Base-by-base conservation (phyloP, 331 rosid species). In the Pyracantha coccinea region DNA sequence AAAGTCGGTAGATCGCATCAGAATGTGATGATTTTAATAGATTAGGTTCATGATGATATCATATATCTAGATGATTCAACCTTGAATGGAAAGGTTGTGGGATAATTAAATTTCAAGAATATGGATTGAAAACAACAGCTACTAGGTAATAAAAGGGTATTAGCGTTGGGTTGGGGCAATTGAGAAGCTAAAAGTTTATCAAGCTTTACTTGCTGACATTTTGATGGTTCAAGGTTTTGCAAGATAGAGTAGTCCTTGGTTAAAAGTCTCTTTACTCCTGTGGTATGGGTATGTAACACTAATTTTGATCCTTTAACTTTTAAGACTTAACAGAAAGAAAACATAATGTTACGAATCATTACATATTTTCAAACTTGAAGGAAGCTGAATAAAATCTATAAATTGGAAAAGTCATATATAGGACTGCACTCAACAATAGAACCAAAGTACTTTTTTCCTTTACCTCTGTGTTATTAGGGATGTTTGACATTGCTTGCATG, bases 1-100 rank as follows among this genome's bases (percentile, higher is more conserved):
- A 75, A 86, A 90, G 94, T 92, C 97, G 96, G 97, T 87, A 74
- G 89, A 87, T 90, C 88, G 86, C 82, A 90, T 92, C 85, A 73
- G 73, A 80, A 79, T 83, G 55, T 50, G 55, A 50, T 50, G 55
- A 50, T 50, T 50, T 50, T 50, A 50, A 6, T 17, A 50, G 55
- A 50, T 50, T 50, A 17, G 55, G 55, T 50, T 50, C 20, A 17
- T 50, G 55, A 50, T 50, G 45, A 38, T 38, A 38, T 38, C 45
- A 38, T 38, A 38, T 38, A 10, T 50, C 20, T 50, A 17, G 55
- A 50, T 50, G 4, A 50, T 50, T 50, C 10, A 50, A 50, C 55
- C 55, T 50, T 17, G 55, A 50, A 50, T 50, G 55, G 55, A 50
- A 50, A 17, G n/a, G 55, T 38, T 38, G 14, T 38, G 45, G 45